Conservation (phyloP, 2,329 filamentous ascomycete genomes). For the Talaromyces sp. region DNA sequence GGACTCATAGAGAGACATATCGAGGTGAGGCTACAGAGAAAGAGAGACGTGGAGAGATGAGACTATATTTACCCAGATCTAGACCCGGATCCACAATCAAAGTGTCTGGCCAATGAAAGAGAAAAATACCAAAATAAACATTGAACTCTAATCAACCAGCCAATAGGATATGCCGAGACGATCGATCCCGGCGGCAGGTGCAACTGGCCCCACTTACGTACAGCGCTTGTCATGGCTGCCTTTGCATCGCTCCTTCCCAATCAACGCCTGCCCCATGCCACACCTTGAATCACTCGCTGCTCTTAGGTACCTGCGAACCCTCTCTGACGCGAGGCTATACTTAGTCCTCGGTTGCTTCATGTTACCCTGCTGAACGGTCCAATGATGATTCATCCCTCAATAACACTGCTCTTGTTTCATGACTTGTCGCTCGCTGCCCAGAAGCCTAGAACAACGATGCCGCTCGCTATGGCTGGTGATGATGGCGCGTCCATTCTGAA, state of each 20-base stretch:
- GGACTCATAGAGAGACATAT: no score
- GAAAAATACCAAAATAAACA: background rate
- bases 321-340: background rate
- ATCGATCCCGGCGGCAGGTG: background rate
- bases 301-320: background rate
- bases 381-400: background rate
- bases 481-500: slow-evolving; percentile 1
- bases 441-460: background rate
- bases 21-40: no score
- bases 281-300: slow-evolving; percentile 4
- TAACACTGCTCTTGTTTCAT: background rate
- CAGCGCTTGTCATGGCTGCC: background rate
- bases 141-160: background rate
- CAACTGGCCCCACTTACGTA: background rate
- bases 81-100: background rate
- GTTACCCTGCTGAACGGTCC: background rate
- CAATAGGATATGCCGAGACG: background rate
- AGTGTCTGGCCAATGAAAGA: background rate
- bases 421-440: background rate
- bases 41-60: background rate
- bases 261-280: slow-evolving; percentile 10
- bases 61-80: slow-evolving; percentile 5
- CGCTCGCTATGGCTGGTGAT: background rate
- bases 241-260: slow-evolving; percentile 9
- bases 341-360: background rate